A percentile compares a stretch with the other conserved stretches of the same genome.
Conservation (phyloP, 2,329 filamentous ascomycete genomes). For the Ascochyta lentis region DNA sequence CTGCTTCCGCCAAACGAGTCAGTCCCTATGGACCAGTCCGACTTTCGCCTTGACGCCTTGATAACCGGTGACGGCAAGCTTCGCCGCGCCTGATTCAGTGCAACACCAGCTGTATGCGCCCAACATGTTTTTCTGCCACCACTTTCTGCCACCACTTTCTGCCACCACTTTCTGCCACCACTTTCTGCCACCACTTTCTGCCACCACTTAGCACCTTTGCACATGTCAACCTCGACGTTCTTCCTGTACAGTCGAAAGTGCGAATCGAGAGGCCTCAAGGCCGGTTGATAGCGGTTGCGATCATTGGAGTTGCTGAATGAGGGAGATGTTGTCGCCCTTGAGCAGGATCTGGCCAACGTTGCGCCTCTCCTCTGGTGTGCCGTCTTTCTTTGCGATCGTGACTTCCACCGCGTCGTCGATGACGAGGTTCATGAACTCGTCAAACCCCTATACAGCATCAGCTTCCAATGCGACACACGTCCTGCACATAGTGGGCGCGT, state of each 20-base stretch:
- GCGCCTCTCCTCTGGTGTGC: conserved; percentile 74
- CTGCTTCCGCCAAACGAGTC: conserved; percentile 69
- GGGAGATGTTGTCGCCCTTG: conserved; percentile 86
- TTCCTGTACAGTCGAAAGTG: conserved; percentile 12
- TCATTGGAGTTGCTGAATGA: conserved; percentile 64
- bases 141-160: conserved; percentile 3
- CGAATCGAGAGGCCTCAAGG: conserved; percentile 7
- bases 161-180: conserved; percentile 3
- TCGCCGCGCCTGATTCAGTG: conserved; percentile 33
- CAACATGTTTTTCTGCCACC: conserved; percentile 3
- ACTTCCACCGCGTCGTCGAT: conserved; percentile 96
- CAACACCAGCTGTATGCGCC: neutral
- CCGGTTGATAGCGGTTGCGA: neutral
- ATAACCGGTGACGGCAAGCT: conserved; percentile 72
- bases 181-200: conserved; percentile 2
- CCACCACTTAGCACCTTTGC: conserved; percentile 5
- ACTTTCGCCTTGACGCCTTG: conserved; percentile 81
- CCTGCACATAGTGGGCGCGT: conserved; percentile 39
- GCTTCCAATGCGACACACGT: conserved; percentile 6
- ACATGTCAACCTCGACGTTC: conserved; percentile 4
- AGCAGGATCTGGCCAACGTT: conserved; percentile 82
- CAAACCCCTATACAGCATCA: conserved; percentile 74
- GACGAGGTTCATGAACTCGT: conserved; percentile 99
- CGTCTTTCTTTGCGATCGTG: conserved; percentile 79
- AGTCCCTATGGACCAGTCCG: conserved; percentile 77